Base-by-base conservation (phyloP, 2,329 filamentous ascomycete species). In the Amphichorda felina region DNA sequence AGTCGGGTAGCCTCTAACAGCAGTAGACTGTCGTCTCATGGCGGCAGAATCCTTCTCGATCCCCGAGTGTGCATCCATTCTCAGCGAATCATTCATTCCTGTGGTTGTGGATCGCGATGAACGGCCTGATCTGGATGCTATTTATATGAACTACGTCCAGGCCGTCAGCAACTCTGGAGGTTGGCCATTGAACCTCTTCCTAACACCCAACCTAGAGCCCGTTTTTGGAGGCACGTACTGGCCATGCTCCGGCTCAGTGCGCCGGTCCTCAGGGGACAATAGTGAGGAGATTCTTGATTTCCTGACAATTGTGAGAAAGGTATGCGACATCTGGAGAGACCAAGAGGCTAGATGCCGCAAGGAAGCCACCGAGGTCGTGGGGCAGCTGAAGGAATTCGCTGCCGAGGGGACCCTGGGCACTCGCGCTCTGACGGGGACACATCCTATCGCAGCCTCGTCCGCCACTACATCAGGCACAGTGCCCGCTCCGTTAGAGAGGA, bases 71-170 rank as follows among this genome's bases (percentile, higher is more conserved):
- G 87, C 91, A 13, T 62, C 74, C 17, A 68, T 94, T 38, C 69
- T 98, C 25, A 98, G 96, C 62, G 68, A 79, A 41, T 74, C 76
- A 38, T 98, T 96, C 56, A 76, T 98, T 30, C 89, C 91, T 4
- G 78, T 96, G 54, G 82, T 95, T 48, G 75, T 96, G 50, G 91
- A 98, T 57, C 77, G 88, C 40, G 91, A 98, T 59, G 86, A 94
- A 59, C 78, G 89, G 18, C 89, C 89, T 8, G 88, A 96, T 52
- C 77, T 96, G 43, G 91, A 98, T 52, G 79, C 83, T 41, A 88
- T 96, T 44, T 96, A 96, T 57, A 95, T 95, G 86, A 94, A 94
- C 62, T 98, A 94, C 56, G 81, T 94, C 28, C 87, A 95, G 55
- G 89, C 89, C 2, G 89, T 91, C 9, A 94, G 82, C 39, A 87